Evolutionary conservation across 2,329 filamentous ascomycete genomes (phyloP), one percentile per base, ranked within the genome.

Genomic region (Lasiodiplodia hormozganensis): DNA sequence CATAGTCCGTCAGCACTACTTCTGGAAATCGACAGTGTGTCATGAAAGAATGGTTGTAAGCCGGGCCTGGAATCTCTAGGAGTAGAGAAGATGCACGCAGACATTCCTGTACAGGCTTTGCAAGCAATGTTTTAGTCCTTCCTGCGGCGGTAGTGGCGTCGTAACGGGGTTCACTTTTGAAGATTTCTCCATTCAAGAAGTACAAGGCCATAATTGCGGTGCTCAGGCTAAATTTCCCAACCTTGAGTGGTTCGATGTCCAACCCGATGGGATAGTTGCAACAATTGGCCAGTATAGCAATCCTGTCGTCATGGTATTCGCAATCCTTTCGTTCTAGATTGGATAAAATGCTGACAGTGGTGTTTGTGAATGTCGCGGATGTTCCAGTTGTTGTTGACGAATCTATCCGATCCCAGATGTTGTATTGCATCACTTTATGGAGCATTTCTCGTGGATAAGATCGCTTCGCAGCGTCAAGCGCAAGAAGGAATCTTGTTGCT

Each of bases 381-480:
- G 18, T 40, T 31, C n/a, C 12, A 47, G 36, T 40, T 40, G 11
- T 40, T 40, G 36, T 40, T 40, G 43, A 36, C 21, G 68, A 43
- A 14, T 49, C 28, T 23, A 31, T 65, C 51, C 69, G 70, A 54
- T 72, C 72, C 49, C 49, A 74, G 23, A 73, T 71, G 18, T 72
- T 73, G 68, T 74, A 74, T 52, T 74, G 72, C 66, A 72, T 73
- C 6, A 67, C 65, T 51, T 72, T 74, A 28, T 52, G 47, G 28
- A 74, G 34, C 2, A 74, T 71, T 23, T 72, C 69, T 1, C 34
- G 67, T 18, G 57, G 25, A 3, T 70, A 68, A 71, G 67, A 68
- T 8, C 53, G 54, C 2, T 31, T 11, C 54, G 21, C 23, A 40
- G 70, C 64, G 6, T 34, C 12, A 28, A 43, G 69, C 18, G 73